These are phyloP conservation scores for Hemileia vastatrix DNA, from an alignment of 1,284 basidiomycete species.

Conservation along the genomic window DNA sequence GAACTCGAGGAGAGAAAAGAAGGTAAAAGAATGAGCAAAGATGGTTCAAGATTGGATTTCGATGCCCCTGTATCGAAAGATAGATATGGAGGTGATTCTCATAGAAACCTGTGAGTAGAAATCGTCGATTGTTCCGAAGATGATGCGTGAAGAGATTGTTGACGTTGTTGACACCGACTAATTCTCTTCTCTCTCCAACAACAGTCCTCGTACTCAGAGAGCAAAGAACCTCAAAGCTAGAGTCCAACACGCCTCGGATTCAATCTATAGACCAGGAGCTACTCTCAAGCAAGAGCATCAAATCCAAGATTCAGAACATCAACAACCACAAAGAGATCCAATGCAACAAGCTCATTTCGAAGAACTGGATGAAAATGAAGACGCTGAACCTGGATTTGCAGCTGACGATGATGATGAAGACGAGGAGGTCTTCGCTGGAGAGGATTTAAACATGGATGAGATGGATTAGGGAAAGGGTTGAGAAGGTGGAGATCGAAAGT, in stretches of 20 bases:
- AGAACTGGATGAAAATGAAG: not conserved
- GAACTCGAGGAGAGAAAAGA: not conserved
- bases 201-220: not conserved
- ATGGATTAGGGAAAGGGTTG: not conserved
- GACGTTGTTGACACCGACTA: not conserved
- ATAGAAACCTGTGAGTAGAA: not conserved
- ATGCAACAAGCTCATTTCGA: not conserved
- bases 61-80: not conserved
- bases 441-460: not conserved
- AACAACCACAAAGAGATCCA: not conserved
- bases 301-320: not conserved
- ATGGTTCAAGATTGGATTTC: not conserved
- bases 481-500: not conserved
- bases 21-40: not conserved
- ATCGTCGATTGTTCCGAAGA: too few relatives aligned
- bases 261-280: not conserved
- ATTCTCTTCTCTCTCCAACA: not conserved
- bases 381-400: not conserved
- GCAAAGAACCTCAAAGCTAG: not conserved
- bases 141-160: not conserved
- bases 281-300: not conserved
- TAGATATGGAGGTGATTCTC: not conserved
- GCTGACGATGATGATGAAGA: constrained; percentile 1
- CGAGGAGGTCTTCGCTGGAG: not conserved
- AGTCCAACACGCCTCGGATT: constrained; percentile 4